These are phyloP conservation scores for Gyromitra esculenta DNA, from an alignment of 2,329 filamentous ascomycete genomes.

Conservation along the genomic window DNA sequence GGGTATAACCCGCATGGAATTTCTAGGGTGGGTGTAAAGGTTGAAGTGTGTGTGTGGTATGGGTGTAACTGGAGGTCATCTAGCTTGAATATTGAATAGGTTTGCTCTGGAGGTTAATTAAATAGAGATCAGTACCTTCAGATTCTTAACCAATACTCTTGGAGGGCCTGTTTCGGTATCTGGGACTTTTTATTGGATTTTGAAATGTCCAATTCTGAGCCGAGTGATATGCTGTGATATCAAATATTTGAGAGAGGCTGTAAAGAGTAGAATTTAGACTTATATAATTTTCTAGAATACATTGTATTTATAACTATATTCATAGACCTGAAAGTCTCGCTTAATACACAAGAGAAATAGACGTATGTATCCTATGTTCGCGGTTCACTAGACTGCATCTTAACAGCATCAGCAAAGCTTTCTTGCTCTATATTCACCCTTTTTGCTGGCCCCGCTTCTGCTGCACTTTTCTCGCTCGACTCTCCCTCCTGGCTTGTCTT, in stretches of 20 bases:
- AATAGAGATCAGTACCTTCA: too few relatives aligned
- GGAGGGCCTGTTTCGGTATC: too few relatives aligned
- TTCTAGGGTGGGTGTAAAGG: not conserved
- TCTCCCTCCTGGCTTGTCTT: conserved; percentile 13
- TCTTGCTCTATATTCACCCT: conserved; percentile 5
- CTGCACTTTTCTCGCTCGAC: not conserved
- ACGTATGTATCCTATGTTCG: not conserved
- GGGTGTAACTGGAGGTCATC: not conserved
- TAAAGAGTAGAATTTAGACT: not conserved
- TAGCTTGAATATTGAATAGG: too few relatives aligned
- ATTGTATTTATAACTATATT: conserved; percentile 23
- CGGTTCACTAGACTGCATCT: conserved; percentile 1
- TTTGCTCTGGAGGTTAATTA: too few relatives aligned
- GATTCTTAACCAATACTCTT: too few relatives aligned
- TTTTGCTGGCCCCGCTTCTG: not conserved
- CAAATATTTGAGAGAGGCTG: not conserved
- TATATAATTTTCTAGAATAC: conserved; percentile 20
- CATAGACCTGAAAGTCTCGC: not conserved
- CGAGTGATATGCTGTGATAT: conserved; percentile 14
- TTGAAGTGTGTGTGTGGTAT: not conserved
- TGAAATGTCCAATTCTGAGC: not conserved
- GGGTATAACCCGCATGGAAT: not conserved
- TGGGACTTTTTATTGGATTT: too few relatives aligned
- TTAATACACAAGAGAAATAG: not conserved
- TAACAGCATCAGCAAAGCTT: conserved; percentile 21